phyloP scores from a whole-genome alignment of 1,284 basidiomycete species.

The Microbotryum violaceum region DNA sequence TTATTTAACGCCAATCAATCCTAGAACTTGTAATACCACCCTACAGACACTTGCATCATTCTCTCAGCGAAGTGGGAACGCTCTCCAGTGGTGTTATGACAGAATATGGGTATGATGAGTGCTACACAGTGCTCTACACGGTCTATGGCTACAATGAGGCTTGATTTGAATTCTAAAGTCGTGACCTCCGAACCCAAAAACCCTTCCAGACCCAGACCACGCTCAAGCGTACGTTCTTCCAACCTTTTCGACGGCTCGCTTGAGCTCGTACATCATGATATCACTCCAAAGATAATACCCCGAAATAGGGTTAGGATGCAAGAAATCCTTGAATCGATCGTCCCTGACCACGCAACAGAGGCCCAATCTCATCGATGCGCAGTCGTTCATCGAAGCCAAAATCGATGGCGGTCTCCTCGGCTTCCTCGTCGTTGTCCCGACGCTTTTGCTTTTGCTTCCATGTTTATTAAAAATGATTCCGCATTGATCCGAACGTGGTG shows the following conservation, averaged over 20 bases:
- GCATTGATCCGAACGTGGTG: conserved; percentile 6
- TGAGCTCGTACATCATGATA: conserved; percentile 26
- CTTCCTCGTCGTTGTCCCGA: background rate
- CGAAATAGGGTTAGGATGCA: conserved; percentile 20
- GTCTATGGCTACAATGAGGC: too few relatives aligned
- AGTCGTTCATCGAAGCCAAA: conserved; percentile 29
- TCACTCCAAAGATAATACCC: conserved; percentile 26
- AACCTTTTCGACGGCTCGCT: background rate
- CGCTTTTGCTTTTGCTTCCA: background rate
- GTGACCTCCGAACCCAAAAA: background rate
- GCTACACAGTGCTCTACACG: too few relatives aligned
- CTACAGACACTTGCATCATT: too few relatives aligned
- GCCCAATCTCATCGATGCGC: conserved; percentile 24
- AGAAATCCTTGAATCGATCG: conserved; percentile 24
- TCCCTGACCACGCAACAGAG: conserved; percentile 22
- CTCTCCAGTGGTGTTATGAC: too few relatives aligned
- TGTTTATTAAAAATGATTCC: background rate
- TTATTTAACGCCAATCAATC: too few relatives aligned
- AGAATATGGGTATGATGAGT: too few relatives aligned
- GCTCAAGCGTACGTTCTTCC: too few relatives aligned
- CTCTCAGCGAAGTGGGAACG: too few relatives aligned
- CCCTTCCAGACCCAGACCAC: too few relatives aligned
- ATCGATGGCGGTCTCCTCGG: conserved; percentile 1
- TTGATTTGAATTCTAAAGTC: too few relatives aligned
- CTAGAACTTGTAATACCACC: too few relatives aligned